Percentiles rank a stretch among this genome's conserved stretches.
These are phyloP conservation scores for Thelephora terrestris DNA, from an alignment of 1,284 basidiomycete genomes.

Conservation along the genomic window DNA sequence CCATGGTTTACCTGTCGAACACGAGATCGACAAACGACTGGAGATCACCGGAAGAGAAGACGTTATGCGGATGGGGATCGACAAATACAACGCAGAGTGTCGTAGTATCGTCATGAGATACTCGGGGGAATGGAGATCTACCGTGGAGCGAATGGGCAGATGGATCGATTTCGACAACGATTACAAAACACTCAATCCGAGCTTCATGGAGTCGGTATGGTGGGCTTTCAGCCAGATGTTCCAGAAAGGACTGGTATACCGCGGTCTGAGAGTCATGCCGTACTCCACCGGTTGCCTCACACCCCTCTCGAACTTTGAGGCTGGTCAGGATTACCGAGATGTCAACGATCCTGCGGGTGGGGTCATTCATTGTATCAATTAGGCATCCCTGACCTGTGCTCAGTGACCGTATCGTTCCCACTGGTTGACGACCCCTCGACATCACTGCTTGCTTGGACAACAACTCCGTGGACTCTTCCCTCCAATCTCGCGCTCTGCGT, in stretches of 20 bases:
- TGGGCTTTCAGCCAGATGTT: slow-evolving; percentile 97
- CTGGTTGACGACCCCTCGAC: slow-evolving; percentile 89
- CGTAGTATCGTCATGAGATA: slow-evolving; percentile 98
- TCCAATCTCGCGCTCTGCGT: slow-evolving; percentile 95
- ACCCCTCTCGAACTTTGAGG: slow-evolving; percentile 97
- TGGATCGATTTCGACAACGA: slow-evolving; percentile 99
- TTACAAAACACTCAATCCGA: slow-evolving; percentile 93
- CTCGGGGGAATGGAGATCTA: slow-evolving; percentile 85
- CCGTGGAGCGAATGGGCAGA: slow-evolving; percentile 96
- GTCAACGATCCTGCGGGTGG: slow-evolving; percentile 90
- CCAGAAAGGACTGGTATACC: slow-evolving; percentile 91
- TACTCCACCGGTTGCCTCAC: slow-evolving; percentile 97
- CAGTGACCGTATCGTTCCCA: slow-evolving; percentile 89
- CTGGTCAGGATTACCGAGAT: slow-evolving; percentile 88
- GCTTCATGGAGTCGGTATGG: slow-evolving; percentile 99
- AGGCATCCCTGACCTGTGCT: not conserved
- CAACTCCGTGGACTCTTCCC: slow-evolving; percentile 97
- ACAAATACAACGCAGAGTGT: slow-evolving; percentile 96
- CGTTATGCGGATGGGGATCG: slow-evolving; percentile 94
- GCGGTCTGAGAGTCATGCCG: slow-evolving; percentile 94
- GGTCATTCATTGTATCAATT: slow-evolving; percentile 15
- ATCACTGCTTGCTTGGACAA: slow-evolving; percentile 95
- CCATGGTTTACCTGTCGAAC: slow-evolving; percentile 97
- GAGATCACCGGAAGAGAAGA: slow-evolving; percentile 90
- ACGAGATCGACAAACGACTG: slow-evolving; percentile 98